These are phyloP conservation scores for Pyrus hybrid DNA, from an alignment of 331 rosid species.

Conservation along the genomic window DNA sequence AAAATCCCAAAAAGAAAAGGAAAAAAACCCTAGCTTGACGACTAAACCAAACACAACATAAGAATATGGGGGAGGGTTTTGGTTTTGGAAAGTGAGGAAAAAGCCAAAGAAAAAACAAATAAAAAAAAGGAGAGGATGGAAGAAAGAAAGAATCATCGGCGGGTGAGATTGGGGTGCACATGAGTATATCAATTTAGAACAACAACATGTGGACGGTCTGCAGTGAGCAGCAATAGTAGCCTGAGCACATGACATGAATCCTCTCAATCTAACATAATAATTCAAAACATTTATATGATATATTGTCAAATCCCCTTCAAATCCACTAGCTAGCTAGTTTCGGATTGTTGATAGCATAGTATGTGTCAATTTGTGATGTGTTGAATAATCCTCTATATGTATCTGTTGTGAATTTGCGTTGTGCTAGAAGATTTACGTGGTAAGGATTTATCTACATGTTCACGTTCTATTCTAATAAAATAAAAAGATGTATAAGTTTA, in stretches of 20 bases:
- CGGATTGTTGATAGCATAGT: not conserved
- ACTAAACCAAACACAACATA: no score
- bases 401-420: no score
- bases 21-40: not conserved
- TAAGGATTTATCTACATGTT: no score
- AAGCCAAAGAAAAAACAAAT: not conserved
- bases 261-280: not conserved
- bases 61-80: not conserved
- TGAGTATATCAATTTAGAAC: not conserved
- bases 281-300: not conserved
- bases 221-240: not conserved
- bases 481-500: no score
- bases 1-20: no score
- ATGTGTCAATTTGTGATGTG: not conserved
- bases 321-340: not conserved
- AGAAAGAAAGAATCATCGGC: not conserved
- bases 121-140: not conserved
- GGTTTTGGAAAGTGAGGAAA: not conserved
- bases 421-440: no score
- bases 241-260: not conserved
- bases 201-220: not conserved
- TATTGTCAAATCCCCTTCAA: not conserved
- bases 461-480: no score
- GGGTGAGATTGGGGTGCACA: no score
- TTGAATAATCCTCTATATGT: not conserved